Base-by-base conservation (phyloP, 306 rosid species). In the Ochetophila trinervis region DNA sequence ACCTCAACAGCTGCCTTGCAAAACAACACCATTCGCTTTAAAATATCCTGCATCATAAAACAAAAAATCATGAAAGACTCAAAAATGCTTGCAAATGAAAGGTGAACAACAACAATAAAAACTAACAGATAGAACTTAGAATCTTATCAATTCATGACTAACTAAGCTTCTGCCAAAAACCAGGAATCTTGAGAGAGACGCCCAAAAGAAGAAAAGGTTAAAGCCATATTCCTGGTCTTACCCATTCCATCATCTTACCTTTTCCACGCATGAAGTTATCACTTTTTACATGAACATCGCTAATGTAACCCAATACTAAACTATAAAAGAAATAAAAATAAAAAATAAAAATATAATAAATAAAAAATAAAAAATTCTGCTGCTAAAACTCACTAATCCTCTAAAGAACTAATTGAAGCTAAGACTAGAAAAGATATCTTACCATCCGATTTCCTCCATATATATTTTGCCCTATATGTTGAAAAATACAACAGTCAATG, bases 1-100 rank as follows among this genome's bases (percentile, higher is more conserved):
- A 93, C 97, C 91, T 93, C 97, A 76, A 78, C 87, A 56, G 95
- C 96, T 37, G 88, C 99, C 86, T 78, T 93, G 94, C 99, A 93
- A 79, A 93, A 88, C 68, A 93, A 77, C 71, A 60, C 74, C 97
- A 93, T 86, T 66, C 99, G 96, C 76, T 79, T 93, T 53, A 93
- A 79, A 80, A 90, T 71, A 69, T 93, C 99, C 99, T 93, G 91
- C 80, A 68, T 34, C 58, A 57, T 73, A 52, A 77, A 84, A 72
- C 74, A 79, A 76, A 51, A 76, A 51, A 50, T 30, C 57, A 84
- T 12, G 32, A 56, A 53, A 74, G 66, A 59, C 60, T 69, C 62
- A 79, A 30, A n/a, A 70, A 50, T 53, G 62, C 65, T 52, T 24
- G 49, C 24, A 76, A 77, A 69, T 60, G 72, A 71, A 45, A 65